Conservation (phyloP, 768 basidiomycete species). For the Boletus edulis region DNA sequence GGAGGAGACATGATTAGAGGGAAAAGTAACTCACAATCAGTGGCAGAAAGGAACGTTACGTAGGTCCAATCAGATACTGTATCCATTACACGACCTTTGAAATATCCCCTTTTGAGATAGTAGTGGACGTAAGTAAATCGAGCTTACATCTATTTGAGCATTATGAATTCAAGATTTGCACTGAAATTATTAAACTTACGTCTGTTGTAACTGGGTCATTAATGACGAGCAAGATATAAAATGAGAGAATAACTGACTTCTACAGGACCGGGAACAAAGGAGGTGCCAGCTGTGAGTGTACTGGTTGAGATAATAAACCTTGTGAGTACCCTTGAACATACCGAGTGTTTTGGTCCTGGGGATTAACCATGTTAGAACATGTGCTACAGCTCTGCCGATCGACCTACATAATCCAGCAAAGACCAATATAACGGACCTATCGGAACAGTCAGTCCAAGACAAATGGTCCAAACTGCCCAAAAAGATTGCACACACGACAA, state of each 20-base stretch:
- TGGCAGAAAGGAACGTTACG: background rate
- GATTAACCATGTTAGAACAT: background rate
- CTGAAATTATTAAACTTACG: too few species aligned
- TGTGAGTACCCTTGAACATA: background rate
- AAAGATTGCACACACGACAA: background rate
- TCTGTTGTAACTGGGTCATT: too few species aligned
- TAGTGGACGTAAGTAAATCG: too few species aligned
- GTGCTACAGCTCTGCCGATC: too few species aligned
- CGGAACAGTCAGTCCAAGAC: background rate
- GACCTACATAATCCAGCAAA: background rate
- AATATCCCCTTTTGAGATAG: too few species aligned
- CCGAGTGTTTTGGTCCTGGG: background rate
- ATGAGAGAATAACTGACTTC: background rate
- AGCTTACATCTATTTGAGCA: background rate
- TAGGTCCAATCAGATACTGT: fast-evolving
- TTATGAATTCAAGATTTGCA: too few species aligned
- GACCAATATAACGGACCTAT: background rate
- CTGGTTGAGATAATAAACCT: background rate
- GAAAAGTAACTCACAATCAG: background rate
- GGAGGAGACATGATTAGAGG: background rate
- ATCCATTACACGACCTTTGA: background rate
- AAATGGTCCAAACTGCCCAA: background rate
- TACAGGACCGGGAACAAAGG: background rate
- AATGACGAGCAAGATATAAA: too few species aligned
- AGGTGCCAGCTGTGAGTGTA: background rate